Evolutionary conservation across 2,329 filamentous ascomycete genomes (phyloP), one percentile per base, ranked within the genome.

Genomic region (Byssothecium circinans): DNA sequence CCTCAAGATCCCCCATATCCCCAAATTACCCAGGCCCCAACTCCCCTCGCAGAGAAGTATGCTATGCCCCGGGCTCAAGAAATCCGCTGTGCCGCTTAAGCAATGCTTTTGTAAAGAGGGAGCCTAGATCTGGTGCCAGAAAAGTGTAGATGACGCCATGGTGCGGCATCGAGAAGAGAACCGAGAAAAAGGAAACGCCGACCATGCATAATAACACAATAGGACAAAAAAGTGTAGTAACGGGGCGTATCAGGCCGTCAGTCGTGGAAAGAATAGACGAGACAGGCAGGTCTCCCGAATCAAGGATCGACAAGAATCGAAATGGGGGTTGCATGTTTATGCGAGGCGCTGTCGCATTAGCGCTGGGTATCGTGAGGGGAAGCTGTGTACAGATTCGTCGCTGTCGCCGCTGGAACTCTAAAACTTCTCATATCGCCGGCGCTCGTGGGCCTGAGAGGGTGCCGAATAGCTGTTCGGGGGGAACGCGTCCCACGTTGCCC

Each of bases 401-500:
- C 10, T 37, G 45, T 41, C 41, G 14, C 27, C 30, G 15, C 18
- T 25, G 15, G 8, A 27, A 10, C 4, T 22, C 4, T 15, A 49
- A 36, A 15, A 12, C 17, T 20, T 35, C 43, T 55, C 59, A 67
- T 54, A 71, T 67, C 22, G 61, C 60, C 22, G 67, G 67, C n/a
- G 67, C 58, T 42, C 61, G 54, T 35, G 62, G 65, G 20, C 64
- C 66, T 8, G 57, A 58, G 35, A 72, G 54, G 3, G 65, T 70
- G 15, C 68, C 65, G 44, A 72, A 70, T 6, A 72, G 55, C 38
- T 71, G 64, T 53, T 75, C 72, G 1, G 79, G 79, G n/a, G 78
- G 78, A 35, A 81, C 69, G 41, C 78, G 72, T 43, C 68, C 69
- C 52, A 81, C 69, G 50, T 80, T 79, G 53, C 68, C 70, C 43